These are phyloP conservation scores for Truncatella angustata DNA, from an alignment of 2,329 filamentous ascomycete species.

Conservation along the genomic window DNA sequence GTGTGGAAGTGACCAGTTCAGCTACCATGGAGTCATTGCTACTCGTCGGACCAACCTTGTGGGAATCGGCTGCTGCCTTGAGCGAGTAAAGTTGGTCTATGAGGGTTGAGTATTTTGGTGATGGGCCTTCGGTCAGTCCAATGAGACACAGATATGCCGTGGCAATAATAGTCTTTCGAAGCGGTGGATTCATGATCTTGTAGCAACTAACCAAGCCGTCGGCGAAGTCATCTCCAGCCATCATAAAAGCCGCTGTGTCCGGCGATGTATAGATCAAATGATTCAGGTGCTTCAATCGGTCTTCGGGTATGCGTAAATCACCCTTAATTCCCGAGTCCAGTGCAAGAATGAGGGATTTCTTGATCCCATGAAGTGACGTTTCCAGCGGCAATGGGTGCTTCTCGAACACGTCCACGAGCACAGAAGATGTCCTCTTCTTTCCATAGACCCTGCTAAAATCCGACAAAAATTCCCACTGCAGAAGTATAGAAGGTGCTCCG, in stretches of 20 bases:
- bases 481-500: constrained; percentile 43
- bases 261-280: constrained; percentile 62
- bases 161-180: constrained; percentile 68
- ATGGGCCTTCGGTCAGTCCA: constrained; percentile 64
- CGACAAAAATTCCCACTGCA: constrained; percentile 68
- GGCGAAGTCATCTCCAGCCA: constrained; percentile 84
- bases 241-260: constrained; percentile 58
- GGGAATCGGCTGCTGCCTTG: constrained; percentile 67
- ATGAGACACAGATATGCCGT: constrained; percentile 73
- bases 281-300: constrained; percentile 56
- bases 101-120: constrained; percentile 70
- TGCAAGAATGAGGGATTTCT: constrained; percentile 58
- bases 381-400: constrained; percentile 50
- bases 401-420: constrained; percentile 51
- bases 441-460: constrained; percentile 66
- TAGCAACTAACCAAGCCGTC: constrained; percentile 71
- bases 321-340: constrained; percentile 61
- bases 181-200: constrained; percentile 57
- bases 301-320: constrained; percentile 54
- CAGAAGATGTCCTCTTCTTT: constrained; percentile 55
- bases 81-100: constrained; percentile 82
- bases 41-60: constrained; percentile 53
- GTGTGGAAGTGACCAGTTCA: constrained; percentile 78
- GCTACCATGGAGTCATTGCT: constrained; percentile 72
- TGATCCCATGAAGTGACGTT: constrained; percentile 55